Percentiles rank a stretch among this genome's conserved stretches.
phyloP scores from a whole-genome alignment of 768 basidiomycete genomes.

The Lactarius akahatsu region DNA sequence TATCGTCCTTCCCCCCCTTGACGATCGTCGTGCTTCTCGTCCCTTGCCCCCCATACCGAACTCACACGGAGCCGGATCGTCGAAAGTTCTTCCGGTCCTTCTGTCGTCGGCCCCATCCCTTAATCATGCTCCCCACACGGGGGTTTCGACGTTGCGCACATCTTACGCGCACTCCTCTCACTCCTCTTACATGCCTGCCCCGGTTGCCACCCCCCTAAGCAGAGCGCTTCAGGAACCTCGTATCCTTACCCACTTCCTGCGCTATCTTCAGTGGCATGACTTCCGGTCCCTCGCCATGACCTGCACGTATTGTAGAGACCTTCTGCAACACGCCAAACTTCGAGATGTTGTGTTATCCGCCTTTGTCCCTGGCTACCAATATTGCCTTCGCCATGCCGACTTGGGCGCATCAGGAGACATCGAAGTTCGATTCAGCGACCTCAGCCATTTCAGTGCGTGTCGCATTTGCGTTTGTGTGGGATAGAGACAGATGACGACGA shows the following conservation, averaged over 20 bases:
- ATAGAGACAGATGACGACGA: background rate
- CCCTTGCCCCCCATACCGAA: conserved; percentile 11
- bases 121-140: background rate
- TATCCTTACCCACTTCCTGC: conserved; percentile 38
- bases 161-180: background rate
- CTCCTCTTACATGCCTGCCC: background rate
- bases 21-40: background rate
- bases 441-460: conserved; percentile 64
- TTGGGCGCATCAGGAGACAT: conserved; percentile 45
- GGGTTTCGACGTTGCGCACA: background rate
- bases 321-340: conserved; percentile 37
- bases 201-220: conserved; percentile 30
- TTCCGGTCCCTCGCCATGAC: conserved; percentile 42
- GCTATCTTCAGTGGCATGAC: conserved; percentile 39
- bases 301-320: conserved; percentile 37
- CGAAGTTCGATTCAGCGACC: conserved; percentile 54
- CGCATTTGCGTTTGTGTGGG: conserved; percentile 16
- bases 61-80: background rate
- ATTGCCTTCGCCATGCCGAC: conserved; percentile 45
- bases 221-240: conserved; percentile 38
- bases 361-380: conserved; percentile 59
- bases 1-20: background rate
- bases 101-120: background rate
- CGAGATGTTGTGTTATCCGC: conserved; percentile 43
- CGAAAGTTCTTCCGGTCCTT: conserved; percentile 1